Evolutionary conservation across 1,284 basidiomycete species (phyloP).

Genomic region (Vanrija sp.): DNA sequence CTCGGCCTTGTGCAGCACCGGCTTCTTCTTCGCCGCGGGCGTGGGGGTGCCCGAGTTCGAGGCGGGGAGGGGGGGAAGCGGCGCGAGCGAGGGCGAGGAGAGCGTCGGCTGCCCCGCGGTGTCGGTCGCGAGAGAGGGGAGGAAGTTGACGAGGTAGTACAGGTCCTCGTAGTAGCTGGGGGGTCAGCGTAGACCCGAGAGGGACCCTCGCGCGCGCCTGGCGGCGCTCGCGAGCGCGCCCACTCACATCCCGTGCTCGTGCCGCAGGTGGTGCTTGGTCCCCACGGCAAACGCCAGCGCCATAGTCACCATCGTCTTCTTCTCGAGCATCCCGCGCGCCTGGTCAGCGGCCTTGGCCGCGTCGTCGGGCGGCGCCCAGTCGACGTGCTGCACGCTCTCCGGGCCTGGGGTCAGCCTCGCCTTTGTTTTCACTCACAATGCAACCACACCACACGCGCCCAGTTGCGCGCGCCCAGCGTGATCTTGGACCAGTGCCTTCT

Average conservation of each 20-base stretch:
- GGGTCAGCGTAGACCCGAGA: too few species aligned
- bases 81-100: slow-evolving; percentile 32
- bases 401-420: slow-evolving; percentile 23
- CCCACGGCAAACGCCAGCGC: slow-evolving; percentile 57
- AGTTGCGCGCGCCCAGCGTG: slow-evolving; percentile 52
- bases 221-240: not conserved
- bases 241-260: slow-evolving; percentile 59
- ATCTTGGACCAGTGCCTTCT: slow-evolving; percentile 66
- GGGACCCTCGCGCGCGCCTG: too few species aligned
- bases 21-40: slow-evolving; percentile 5
- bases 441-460: slow-evolving; percentile 43
- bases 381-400: slow-evolving; percentile 19
- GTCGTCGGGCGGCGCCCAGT: slow-evolving; percentile 18
- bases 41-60: slow-evolving; percentile 1
- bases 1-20: slow-evolving; percentile 52
- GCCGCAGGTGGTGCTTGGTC: slow-evolving; percentile 54
- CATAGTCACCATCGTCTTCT: slow-evolving; percentile 68
- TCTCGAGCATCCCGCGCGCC: slow-evolving; percentile 60
- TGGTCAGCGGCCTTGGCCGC: slow-evolving; percentile 48
- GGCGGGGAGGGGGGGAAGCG: slow-evolving; percentile 17
- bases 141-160: slow-evolving; percentile 40
- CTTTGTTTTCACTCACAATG: slow-evolving; percentile 37
- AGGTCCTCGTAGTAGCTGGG: slow-evolving; percentile 44
- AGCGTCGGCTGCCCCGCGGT: slow-evolving; percentile 31
- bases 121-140: slow-evolving; percentile 32